Base-by-base conservation (phyloP, 192 early-diverging fungal species). In the Umbelopsis ramanniana region DNA sequence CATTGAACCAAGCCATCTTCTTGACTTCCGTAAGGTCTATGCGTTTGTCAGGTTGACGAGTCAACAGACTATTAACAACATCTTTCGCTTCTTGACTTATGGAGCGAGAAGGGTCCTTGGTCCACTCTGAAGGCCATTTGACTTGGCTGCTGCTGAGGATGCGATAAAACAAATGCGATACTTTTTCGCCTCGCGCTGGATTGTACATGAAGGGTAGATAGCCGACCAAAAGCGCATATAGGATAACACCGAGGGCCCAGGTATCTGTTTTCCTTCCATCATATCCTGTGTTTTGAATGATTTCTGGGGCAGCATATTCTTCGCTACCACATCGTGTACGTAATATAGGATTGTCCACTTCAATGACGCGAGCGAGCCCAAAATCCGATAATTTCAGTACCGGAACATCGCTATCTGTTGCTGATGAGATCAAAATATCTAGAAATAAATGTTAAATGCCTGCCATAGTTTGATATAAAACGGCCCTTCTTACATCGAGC, bases 191-290 rank as follows among this genome's bases (percentile, higher is more conserved):
- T 78, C 79, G 74, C 26, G 76, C 84, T 5, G 79, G 75, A 40
- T 88, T 86, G 75, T 89, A 89, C 66, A 86, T 85, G 72, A 96
- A 96, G 0, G 95, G 95, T 26, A 96, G 73, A 53, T 85, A 82
- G 4, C 90, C 94, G 4, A 90, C 85, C 17, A 95, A 69, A 52
- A 95, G 73, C 22, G 90, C 87, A 73, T 90, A 95, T 19, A 95
- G 81, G 6, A 95, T 85, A 19, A 91, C 88, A 24, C 93, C 95
- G 2, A 94, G 71, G 6, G 92, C 83, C 95, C 95, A 96, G 23
- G 93, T 80, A 76, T 96, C 95, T 2, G 89, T 89, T 48, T 84
- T 68, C 15, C 87, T 77, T 10, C 89, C 91, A 71, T 93, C 92
- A 55, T 93, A 93, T 2, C 82, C 82, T 26, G 83, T 77, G 21